Conservation (phyloP, 2,329 filamentous ascomycete species). For the Mollisiaceae sp. region DNA sequence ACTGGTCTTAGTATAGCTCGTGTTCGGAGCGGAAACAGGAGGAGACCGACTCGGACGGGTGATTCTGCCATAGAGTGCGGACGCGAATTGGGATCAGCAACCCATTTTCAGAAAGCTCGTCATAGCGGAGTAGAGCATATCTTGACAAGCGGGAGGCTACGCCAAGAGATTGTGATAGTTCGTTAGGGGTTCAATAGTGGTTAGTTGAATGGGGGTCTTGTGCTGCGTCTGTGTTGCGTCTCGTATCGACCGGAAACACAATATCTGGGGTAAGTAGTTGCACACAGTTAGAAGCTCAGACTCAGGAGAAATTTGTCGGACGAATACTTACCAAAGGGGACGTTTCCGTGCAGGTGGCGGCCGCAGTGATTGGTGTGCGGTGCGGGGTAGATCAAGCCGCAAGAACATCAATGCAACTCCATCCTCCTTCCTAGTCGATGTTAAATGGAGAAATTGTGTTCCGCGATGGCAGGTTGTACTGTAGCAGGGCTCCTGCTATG, state of each 20-base stretch:
- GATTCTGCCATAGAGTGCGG: background rate
- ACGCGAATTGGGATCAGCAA: constrained; percentile 7
- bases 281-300: background rate
- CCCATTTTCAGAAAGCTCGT: background rate
- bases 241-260: background rate
- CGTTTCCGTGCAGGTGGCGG: background rate
- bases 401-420: background rate
- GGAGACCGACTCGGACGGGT: background rate
- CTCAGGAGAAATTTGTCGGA: background rate
- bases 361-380: background rate
- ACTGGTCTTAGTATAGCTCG: background rate
- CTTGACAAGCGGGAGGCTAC: constrained; percentile 1
- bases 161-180: background rate
- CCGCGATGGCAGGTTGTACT: background rate
- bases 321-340: background rate
- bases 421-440: background rate
- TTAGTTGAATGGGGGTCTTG: background rate
- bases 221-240: background rate
- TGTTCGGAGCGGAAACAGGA: background rate
- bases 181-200: constrained; percentile 1
- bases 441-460: background rate
- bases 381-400: constrained; percentile 5
- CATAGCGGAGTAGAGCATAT: constrained; percentile 3
- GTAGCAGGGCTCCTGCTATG: background rate
- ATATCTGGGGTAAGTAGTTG: constrained; percentile 10